These are phyloP conservation scores for Neurospora africana DNA, from an alignment of 495 filamentous ascomycete genomes.

Conservation along the genomic window DNA sequence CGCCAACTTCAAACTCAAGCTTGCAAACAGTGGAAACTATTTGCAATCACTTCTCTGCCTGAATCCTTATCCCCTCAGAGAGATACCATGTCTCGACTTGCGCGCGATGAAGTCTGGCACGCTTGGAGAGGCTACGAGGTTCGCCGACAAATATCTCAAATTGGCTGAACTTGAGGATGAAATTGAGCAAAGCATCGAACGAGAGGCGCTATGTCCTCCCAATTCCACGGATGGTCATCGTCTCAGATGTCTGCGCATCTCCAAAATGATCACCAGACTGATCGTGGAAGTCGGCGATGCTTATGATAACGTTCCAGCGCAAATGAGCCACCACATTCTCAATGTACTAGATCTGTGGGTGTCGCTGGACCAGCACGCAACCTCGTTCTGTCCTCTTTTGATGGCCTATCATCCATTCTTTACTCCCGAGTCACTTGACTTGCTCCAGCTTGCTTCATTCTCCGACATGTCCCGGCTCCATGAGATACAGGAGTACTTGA, in stretches of 20 bases:
- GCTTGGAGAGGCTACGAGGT: background rate
- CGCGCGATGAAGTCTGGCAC: background rate
- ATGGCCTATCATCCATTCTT: slow-evolving; percentile 29
- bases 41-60: slow-evolving; percentile 12
- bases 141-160: background rate
- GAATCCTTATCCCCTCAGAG: background rate
- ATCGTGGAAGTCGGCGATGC: slow-evolving; percentile 20
- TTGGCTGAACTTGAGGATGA: background rate
- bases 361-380: slow-evolving; percentile 25
- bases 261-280: slow-evolving; percentile 26
- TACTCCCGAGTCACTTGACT: slow-evolving; percentile 36
- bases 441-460: slow-evolving; percentile 32
- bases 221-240: background rate
- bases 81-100: slow-evolving; percentile 2
- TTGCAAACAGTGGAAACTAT: slow-evolving; percentile 36
- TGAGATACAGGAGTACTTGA: background rate
- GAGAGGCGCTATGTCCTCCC: background rate
- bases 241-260: slow-evolving; percentile 12
- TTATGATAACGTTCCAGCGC: slow-evolving; percentile 36
- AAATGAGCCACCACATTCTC: slow-evolving; percentile 35
- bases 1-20: slow-evolving; percentile 22
- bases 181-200: background rate
- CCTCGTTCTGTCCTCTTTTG: slow-evolving; percentile 24
- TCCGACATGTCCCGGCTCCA: slow-evolving; percentile 39
- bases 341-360: slow-evolving; percentile 36